Base-by-base conservation (phyloP, 257 asterid genomes). In the Mentha longifolia region DNA sequence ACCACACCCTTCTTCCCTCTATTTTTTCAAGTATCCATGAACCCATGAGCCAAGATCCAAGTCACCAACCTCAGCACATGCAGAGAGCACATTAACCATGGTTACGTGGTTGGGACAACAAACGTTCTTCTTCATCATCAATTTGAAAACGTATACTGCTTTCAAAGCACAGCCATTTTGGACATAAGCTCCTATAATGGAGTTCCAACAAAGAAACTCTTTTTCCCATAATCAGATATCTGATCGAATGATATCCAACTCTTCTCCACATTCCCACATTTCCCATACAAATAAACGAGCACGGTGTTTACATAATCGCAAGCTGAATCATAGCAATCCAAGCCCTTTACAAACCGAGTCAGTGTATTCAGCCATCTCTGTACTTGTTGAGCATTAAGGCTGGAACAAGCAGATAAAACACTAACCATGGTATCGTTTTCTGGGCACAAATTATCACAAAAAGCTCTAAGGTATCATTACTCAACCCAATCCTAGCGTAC, bases 31-130 rank as follows among this genome's bases (percentile, higher is more conserved):
- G 78, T 84, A 83, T 9, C 82, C 82, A 28, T 89, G 96, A 65
- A 87, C 83, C 89, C 87, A 87, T 19, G 45, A 65, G n/a, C 96
- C 96, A 14, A 87, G 87, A 46, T 82, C 81, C 54, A 87, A 70
- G 71, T 87, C 91, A 25, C 97, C 96, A 9, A 87, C 68, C 62
- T 87, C 89, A 43, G 96, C 87, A 73, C 97, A 89, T 71, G 92
- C 96, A 12, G 95, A 85, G 68, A 91, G 92, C 57, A 84, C 86
- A 13, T 73, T 81, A 10, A 91, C 97, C 91, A 91, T 87, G 1
- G 96, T 87, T 28, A 91, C 91, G 43, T 89, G 97, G 77, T 91
- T 91, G 30, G 96, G 95, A 6, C 58, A 52, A 68, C 92, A 81
- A 61, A 46, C 72, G 42, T 79, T 19, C 49, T 66, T 73, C 67